These are phyloP conservation scores for Aspergillus aculeatinus DNA, from an alignment of 2,329 filamentous ascomycete genomes.

Conservation along the genomic window DNA sequence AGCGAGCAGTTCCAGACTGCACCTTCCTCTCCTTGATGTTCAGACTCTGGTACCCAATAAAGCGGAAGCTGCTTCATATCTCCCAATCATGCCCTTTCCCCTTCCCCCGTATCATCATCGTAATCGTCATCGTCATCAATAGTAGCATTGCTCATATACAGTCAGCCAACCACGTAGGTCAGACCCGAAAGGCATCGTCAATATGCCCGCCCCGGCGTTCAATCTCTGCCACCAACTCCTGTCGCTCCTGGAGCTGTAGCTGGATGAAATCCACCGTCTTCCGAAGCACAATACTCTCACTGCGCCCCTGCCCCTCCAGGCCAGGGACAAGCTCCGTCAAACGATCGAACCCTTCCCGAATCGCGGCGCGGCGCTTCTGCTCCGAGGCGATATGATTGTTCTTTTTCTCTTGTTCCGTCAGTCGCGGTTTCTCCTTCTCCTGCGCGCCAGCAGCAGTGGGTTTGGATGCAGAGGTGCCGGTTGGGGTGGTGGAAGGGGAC, in stretches of 20 bases:
- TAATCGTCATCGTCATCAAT: neutral
- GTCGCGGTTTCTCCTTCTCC: conserved; percentile 58
- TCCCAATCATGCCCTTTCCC: neutral
- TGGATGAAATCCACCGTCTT: conserved; percentile 67
- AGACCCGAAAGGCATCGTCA: conserved; percentile 35
- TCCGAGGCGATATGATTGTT: conserved; percentile 70
- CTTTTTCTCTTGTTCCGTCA: conserved; percentile 71
- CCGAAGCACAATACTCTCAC: conserved; percentile 79
- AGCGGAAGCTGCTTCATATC: no score
- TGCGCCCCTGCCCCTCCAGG: conserved; percentile 77
- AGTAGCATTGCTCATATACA: neutral
- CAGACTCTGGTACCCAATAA: no score
- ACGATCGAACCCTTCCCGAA: conserved; percentile 79
- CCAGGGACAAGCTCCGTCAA: conserved; percentile 79
- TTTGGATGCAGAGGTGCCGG: conserved; percentile 26
- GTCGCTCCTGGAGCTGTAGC: conserved; percentile 59
- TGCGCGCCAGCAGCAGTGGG: conserved; percentile 20
- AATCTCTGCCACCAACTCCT: conserved; percentile 58
- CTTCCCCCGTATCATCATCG: neutral
- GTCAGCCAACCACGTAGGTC: conserved; percentile 3
- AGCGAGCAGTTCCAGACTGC: neutral
- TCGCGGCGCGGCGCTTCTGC: conserved; percentile 67
- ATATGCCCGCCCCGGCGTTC: conserved; percentile 61
- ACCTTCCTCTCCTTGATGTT: no score
- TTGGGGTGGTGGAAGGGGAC: conserved; percentile 35